phyloP scores from a whole-genome alignment of 805 yeast genomes.

The Ogataea pignaliae region DNA sequence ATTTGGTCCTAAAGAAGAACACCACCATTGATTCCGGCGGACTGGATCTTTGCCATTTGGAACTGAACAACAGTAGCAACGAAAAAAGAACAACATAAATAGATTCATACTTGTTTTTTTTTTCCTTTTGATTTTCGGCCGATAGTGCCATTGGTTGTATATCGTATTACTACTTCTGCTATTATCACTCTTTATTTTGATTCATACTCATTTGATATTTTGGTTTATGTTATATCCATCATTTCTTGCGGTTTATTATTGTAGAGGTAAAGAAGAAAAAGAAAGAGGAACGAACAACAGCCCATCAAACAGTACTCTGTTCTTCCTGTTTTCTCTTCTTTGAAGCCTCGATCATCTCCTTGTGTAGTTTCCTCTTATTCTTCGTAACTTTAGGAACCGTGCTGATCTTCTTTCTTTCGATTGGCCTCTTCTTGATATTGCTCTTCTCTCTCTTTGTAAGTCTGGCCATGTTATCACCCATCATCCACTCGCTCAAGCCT shows the following conservation, averaged over 20 bases:
- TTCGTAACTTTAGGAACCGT: slow-evolving; percentile 74
- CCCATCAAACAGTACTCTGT: neutral
- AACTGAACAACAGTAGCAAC: neutral
- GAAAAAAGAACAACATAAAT: too few species aligned
- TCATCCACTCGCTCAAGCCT: slow-evolving; percentile 79
- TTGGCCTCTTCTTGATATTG: slow-evolving; percentile 49
- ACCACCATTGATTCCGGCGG: slow-evolving; percentile 16
- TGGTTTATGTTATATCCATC: neutral
- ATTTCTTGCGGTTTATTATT: neutral
- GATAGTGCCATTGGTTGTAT: too few species aligned
- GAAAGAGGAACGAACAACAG: neutral
- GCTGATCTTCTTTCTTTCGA: slow-evolving; percentile 70
- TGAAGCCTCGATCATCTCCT: slow-evolving; percentile 73
- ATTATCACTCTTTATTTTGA: too few species aligned
- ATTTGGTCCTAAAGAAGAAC: slow-evolving; percentile 44
- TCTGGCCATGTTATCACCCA: slow-evolving; percentile 53
- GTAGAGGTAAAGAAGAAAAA: too few species aligned
- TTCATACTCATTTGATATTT: too few species aligned
- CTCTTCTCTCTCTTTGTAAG: slow-evolving; percentile 60
- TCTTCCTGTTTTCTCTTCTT: slow-evolving; percentile 48
- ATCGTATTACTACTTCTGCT: too few species aligned
- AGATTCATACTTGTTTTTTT: neutral
- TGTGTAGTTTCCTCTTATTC: slow-evolving; percentile 55
- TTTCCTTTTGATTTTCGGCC: too few species aligned
- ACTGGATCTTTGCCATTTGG: neutral